A percentile compares a stretch with the other conserved stretches of the same genome.
These are phyloP conservation scores for Blastocystis sp. DNA, from an alignment of 352 stramenopile genomes.

Conservation along the genomic window DNA sequence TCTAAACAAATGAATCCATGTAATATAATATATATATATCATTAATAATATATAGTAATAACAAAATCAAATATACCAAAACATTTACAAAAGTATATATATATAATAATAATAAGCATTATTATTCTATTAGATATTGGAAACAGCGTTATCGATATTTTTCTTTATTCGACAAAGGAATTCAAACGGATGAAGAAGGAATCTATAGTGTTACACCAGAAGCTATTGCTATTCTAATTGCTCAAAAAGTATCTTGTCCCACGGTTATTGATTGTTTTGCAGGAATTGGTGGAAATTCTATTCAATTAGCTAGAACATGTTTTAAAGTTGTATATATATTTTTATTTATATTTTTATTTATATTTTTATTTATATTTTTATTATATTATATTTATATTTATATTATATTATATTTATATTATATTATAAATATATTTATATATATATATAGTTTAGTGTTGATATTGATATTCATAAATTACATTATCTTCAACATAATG, in stretches of 20 bases:
- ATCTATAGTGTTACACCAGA: conserved; percentile 76
- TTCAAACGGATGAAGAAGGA: conserved; percentile 67
- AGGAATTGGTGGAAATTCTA: conserved; percentile 70
- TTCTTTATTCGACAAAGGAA: conserved; percentile 65
- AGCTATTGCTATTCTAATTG: conserved; percentile 62
- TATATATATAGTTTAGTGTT: conserved; percentile 16
- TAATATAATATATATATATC: no score
- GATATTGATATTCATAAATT: conserved; percentile 1
- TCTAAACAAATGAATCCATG: no score
- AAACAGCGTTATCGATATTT: conserved; percentile 66
- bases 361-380: no score
- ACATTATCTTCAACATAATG: conserved; percentile 2
- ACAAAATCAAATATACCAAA: no score
- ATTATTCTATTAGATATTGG: no score
- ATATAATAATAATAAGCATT: no score
- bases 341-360: no score
- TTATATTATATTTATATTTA: no score
- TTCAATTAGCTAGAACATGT: conserved; percentile 66
- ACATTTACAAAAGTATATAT: no score
- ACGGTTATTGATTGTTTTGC: conserved; percentile 69
- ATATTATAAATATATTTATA: no score
- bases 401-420: no score
- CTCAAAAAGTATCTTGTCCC: conserved; percentile 52
- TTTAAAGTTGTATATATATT: conserved; percentile 49
- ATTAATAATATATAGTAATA: no score